Evolutionary conservation across 306 rosid species (phyloP), one percentile per base, ranked within the genome.

Genomic region (Prunus salicina): DNA sequence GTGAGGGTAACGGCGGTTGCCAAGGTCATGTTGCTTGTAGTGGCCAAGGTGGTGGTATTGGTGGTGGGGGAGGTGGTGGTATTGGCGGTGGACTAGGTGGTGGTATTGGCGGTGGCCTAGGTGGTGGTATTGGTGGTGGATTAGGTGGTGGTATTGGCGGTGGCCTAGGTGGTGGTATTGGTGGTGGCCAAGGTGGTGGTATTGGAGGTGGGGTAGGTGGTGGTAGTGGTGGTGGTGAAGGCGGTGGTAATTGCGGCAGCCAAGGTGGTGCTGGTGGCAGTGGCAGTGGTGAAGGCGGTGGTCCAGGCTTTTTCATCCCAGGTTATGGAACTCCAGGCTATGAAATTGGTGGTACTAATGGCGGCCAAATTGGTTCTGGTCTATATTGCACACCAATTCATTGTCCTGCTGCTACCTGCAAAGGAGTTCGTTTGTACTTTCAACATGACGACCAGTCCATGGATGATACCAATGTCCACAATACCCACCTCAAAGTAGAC

Each of bases 401-500:
- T 22, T 78, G 85, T 53, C 64, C 50, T 24, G 60, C 16, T 69
- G 71, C 64, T 6, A 7, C 67, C 43, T 80, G 80, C 73, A 73
- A 45, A 2, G 63, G 70, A 1, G 52, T 43, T 32, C 55, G 18
- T 22, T 10, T 49, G 71, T 32, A 67, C 57, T 60, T 65, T 24
- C 41, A 47, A 22, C 27, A 49, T 5, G 32, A 27, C 57, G 6
- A 2, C 13, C 47, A 64, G 3, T 13, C 13, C 15, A 12, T 49
- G 13, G 57, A 52, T 58, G 32, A 58, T 24, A 10, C 64, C 32
- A 25, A 58, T 22, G 64, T 58, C 30, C 64, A 22, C 32, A 12
- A 58, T 22, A 58, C 24, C 34, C n/a, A 58, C 30, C 16, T 25
- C 64, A 58, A 24, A 12, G 14, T 25, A 6, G 34, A 12, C 64